Evolutionary conservation across 1,284 basidiomycete species (phyloP).

Genomic region (Hemileia vastatrix): DNA sequence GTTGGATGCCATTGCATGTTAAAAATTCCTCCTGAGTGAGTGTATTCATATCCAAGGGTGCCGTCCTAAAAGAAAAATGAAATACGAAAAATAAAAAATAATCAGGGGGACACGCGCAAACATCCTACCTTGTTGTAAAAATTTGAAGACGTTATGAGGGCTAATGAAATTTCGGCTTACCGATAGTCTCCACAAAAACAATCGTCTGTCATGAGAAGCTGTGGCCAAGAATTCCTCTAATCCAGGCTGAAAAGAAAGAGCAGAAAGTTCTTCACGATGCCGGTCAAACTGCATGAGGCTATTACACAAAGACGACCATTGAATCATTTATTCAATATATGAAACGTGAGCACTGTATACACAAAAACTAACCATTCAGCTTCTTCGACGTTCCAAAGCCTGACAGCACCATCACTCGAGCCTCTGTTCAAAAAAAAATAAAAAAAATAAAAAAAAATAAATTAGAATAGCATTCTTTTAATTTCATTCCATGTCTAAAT

Average conservation of each 20-base stretch:
- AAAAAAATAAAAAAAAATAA: not conserved
- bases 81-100: not conserved
- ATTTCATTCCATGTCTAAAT: not conserved
- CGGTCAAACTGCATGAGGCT: constrained; percentile 56
- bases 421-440: constrained; percentile 48
- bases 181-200: constrained; percentile 30
- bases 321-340: no score
- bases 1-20: constrained; percentile 33
- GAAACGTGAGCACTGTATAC: no score
- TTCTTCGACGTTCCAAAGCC: constrained; percentile 65
- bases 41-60: constrained; percentile 30
- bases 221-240: constrained; percentile 32
- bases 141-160: no score
- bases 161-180: no score
- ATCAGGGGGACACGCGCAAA: not conserved
- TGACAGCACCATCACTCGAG: constrained; percentile 63
- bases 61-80: constrained; percentile 12
- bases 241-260: constrained; percentile 29
- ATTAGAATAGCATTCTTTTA: not conserved
- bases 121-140: not conserved
- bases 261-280: constrained; percentile 32
- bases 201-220: constrained; percentile 30
- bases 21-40: constrained; percentile 30
- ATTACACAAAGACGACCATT: no score
- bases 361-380: no score